These are phyloP conservation scores for Salvia miltiorrhiza DNA, from an alignment of 257 asterid genomes.

Conservation along the genomic window DNA sequence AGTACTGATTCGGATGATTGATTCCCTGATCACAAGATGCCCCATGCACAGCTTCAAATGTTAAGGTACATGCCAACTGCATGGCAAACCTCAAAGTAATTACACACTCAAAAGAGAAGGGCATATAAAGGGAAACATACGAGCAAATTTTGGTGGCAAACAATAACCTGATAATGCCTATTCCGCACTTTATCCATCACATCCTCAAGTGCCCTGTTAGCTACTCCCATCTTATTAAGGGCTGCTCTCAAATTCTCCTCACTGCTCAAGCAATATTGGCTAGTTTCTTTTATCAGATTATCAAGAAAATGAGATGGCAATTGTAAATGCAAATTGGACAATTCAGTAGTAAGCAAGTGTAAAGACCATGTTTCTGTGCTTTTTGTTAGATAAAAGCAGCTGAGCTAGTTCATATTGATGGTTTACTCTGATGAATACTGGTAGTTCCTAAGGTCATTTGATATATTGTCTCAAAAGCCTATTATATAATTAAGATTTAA, in stretches of 20 bases:
- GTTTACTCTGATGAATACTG: neutral
- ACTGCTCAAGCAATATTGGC: slow-evolving; percentile 45
- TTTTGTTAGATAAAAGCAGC: neutral
- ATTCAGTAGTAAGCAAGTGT: neutral
- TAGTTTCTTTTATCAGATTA: slow-evolving; percentile 11
- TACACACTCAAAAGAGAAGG: neutral
- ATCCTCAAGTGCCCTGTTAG: slow-evolving; percentile 68
- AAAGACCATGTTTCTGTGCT: neutral
- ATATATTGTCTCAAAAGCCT: neutral
- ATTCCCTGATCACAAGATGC: slow-evolving; percentile 84
- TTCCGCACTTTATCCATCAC: slow-evolving; percentile 75
- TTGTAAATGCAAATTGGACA: slow-evolving; percentile 4
- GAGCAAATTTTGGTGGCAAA: neutral
- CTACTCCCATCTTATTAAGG: slow-evolving; percentile 77
- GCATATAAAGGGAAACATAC: neutral
- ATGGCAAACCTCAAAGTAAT: slow-evolving; percentile 20
- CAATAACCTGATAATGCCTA: slow-evolving; percentile 82
- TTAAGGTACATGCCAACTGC: slow-evolving; percentile 94
- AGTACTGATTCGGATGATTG: slow-evolving; percentile 94
- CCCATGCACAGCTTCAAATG: slow-evolving; percentile 91
- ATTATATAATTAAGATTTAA: neutral
- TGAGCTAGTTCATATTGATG: slow-evolving; percentile 3
- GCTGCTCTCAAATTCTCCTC: slow-evolving; percentile 92
- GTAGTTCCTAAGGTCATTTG: neutral
- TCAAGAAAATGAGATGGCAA: slow-evolving; percentile 9